Conservation (phyloP, 2,329 filamentous ascomycete genomes). For the Penicillium hesseltinei region DNA sequence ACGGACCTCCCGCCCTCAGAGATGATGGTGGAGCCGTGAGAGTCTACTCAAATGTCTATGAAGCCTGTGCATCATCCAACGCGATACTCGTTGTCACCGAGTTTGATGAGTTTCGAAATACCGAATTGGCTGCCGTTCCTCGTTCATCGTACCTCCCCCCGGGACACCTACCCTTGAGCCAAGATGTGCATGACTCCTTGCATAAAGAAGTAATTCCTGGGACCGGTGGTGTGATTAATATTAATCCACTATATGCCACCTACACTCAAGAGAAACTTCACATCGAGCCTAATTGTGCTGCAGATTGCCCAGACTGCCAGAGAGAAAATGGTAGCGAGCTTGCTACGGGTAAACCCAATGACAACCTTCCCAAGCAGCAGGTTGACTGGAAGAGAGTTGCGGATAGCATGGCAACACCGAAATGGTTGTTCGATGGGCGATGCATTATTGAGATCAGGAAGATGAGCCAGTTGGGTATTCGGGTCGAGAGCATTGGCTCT, state of each 20-base stretch:
- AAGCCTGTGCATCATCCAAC: slow-evolving; percentile 15
- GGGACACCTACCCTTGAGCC: neutral
- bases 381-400: slow-evolving; percentile 15
- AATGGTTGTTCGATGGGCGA: slow-evolving; percentile 19
- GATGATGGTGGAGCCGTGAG: slow-evolving; percentile 19
- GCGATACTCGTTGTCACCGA: slow-evolving; percentile 20
- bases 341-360: neutral
- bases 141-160: neutral
- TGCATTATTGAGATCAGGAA: slow-evolving; percentile 16
- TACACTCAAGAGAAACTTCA: neutral
- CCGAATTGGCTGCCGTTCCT: neutral
- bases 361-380: slow-evolving; percentile 9
- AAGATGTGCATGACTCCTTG: neutral
- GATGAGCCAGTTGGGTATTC: slow-evolving; percentile 16
- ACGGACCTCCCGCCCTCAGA: slow-evolving; percentile 12
- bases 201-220: neutral
- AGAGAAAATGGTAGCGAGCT: slow-evolving; percentile 1
- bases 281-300: slow-evolving; percentile 13
- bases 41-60: slow-evolving; percentile 15
- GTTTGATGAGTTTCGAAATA: slow-evolving; percentile 19
- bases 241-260: too few relatives aligned
- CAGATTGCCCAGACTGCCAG: slow-evolving; percentile 18
- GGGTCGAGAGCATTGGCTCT: slow-evolving; percentile 19
- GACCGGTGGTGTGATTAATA: neutral
- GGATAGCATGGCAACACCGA: slow-evolving; percentile 12